Evolutionary conservation across 1,284 basidiomycete genomes (phyloP), one percentile per base, ranked within the genome.

Genomic region (Cryptococcus jaspeensis): DNA sequence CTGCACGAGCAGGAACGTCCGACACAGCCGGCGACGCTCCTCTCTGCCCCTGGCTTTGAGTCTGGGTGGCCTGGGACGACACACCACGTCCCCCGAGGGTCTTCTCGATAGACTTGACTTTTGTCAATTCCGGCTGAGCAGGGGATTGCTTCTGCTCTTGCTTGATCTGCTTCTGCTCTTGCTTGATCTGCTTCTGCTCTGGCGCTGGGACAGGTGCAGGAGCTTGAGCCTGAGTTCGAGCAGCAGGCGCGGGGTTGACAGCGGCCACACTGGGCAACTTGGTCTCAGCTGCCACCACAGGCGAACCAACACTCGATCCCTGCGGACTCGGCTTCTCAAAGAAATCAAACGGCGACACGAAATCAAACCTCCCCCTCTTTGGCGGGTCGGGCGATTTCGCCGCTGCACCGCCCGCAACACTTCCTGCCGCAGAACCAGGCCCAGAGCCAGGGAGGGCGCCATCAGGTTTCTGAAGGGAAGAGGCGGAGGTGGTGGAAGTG

Each of bases 291-390:
- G 58, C 25, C 18, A 12, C 32, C 11, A 43, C 48, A 23, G 49
- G 48, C 18, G 49, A 25, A 16, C 13, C 16, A 16, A 46, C 3
- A 3, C 32, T 13, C 2, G 60, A 49, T n/a, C 28, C 28, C 28
- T 32, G 28, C 28, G 28, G 52, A 49, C 52, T 50, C 13, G 62
- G 64, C 13, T 61, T 56, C 2, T 70, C 69, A 52, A 75, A 74
- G 2, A 60, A 72, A 42, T 73, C 72, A 45, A 75, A 75, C 3
- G 74, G 74, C 2, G 72, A 74, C 41, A 74, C 70, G 52, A 75
- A 75, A 51, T 72, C 68, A 58, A 75, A 75, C 44, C 64, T 64
- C 12, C 71, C 68, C 55, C 70, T 69, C 5, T 53, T 55, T 18
- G 55, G 55, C 18, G 28, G 52, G 32, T n/a, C 32, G 37, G 20